These are phyloP conservation scores for Verticillium zaregamsianum DNA, from an alignment of 2,329 filamentous ascomycete genomes.

Conservation along the genomic window DNA sequence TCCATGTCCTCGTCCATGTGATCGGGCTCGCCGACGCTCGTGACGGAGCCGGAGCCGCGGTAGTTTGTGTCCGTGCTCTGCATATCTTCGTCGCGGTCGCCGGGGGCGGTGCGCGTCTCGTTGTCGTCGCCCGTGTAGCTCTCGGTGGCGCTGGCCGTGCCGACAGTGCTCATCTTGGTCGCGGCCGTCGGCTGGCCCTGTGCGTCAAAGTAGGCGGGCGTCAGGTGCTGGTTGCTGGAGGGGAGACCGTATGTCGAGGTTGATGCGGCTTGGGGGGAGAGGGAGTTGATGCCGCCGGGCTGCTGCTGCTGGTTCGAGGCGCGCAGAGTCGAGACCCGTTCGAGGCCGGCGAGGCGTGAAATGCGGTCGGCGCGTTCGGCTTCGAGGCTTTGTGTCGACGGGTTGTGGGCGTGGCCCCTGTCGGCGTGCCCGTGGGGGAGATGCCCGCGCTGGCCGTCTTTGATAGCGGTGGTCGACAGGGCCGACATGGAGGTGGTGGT, in stretches of 20 bases:
- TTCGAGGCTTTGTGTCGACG: conserved; percentile 72
- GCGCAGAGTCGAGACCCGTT: conserved; percentile 76
- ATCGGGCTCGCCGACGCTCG: conserved; percentile 43
- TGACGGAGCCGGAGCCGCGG: conserved; percentile 54
- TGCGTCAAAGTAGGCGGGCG: conserved; percentile 76
- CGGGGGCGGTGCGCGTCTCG: conserved; percentile 43
- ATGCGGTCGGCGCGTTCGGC: conserved; percentile 94
- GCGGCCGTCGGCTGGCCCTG: conserved; percentile 62
- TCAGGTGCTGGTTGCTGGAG: conserved; percentile 31
- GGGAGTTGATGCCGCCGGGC: conserved; percentile 27
- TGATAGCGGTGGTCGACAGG: conserved; percentile 90
- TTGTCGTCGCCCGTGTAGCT: conserved; percentile 57
- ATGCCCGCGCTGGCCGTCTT: conserved; percentile 88
- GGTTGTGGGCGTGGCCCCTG: conserved; percentile 53
- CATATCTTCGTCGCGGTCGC: conserved; percentile 62
- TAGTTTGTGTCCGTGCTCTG: conserved; percentile 64
- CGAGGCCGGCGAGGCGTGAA: conserved; percentile 87
- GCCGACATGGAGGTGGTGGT: conserved; percentile 88
- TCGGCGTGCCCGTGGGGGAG: conserved; percentile 55
- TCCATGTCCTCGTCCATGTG: conserved; percentile 53
- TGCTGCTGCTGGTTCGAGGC: conserved; percentile 27
- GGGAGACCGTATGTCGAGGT: conserved; percentile 42
- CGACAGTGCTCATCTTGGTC: conserved; percentile 85
- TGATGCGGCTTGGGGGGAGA: conserved; percentile 46
- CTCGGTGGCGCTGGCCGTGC: conserved; percentile 82